Evolutionary conservation across 208 protist genomes (phyloP).

Genomic region (Trypanosoma congolense): DNA sequence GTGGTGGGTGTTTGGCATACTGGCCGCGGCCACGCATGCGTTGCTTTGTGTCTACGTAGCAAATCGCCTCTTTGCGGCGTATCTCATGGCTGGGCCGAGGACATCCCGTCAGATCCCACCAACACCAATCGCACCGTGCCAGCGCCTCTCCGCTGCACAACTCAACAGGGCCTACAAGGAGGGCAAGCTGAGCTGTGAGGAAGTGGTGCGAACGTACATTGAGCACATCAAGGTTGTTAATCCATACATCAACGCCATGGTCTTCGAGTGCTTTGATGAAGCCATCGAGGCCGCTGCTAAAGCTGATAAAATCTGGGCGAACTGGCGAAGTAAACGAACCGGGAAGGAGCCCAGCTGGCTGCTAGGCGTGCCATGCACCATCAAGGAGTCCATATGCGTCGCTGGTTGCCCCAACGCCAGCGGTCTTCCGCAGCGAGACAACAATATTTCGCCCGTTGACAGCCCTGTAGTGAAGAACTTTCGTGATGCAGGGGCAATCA

Average conservation of each 20-base stretch:
- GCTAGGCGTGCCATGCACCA: conserved; percentile 79
- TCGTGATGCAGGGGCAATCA: conserved; percentile 81
- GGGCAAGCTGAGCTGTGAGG: conserved; percentile 49
- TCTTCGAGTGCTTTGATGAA: conserved; percentile 84
- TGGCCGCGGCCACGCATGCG: conserved; percentile 22
- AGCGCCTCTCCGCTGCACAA: conserved; percentile 74
- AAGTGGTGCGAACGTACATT: conserved; percentile 74
- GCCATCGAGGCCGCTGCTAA: conserved; percentile 41
- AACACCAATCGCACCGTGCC: conserved; percentile 57
- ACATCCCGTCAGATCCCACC: conserved; percentile 68
- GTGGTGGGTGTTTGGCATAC: conserved; percentile 17
- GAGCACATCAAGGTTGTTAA: conserved; percentile 77
- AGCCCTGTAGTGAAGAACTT: conserved; percentile 83
- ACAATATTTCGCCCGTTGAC: conserved; percentile 47
- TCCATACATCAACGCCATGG: conserved; percentile 71
- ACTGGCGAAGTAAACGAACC: conserved; percentile 44
- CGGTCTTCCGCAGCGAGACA: conserved; percentile 48
- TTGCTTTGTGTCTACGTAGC: conserved; percentile 30
- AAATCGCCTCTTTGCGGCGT: conserved; percentile 41
- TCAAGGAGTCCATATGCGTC: conserved; percentile 85
- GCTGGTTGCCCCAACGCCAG: conserved; percentile 76
- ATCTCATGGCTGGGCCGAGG: conserved; percentile 44
- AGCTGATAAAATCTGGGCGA: conserved; percentile 59
- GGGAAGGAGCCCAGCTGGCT: conserved; percentile 64
- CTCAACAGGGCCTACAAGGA: conserved; percentile 56